Evolutionary conservation across 371 early-diverging fungal genomes (phyloP).

Genomic region (Actinomucor elegans): DNA sequence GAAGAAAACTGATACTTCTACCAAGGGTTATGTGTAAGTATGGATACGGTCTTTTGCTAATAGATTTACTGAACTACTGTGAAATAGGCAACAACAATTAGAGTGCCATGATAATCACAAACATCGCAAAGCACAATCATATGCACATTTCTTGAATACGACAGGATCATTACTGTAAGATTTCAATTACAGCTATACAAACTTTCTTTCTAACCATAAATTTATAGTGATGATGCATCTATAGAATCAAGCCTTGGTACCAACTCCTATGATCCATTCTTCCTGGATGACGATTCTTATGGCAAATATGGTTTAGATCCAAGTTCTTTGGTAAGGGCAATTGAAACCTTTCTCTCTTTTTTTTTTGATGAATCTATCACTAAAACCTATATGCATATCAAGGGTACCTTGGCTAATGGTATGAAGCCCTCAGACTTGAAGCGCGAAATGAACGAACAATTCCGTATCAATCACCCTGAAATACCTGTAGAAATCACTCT

Average conservation of each 20-base stretch:
- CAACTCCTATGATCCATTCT: slow-evolving; percentile 54
- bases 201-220: no score
- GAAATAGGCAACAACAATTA: slow-evolving; percentile 42
- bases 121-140: slow-evolving; percentile 41
- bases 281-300: slow-evolving; percentile 61
- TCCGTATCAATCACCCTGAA: slow-evolving; percentile 69
- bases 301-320: slow-evolving; percentile 27
- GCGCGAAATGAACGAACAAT: slow-evolving; percentile 77
- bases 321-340: slow-evolving; percentile 34
- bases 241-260: slow-evolving; percentile 4
- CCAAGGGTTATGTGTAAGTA: slow-evolving; percentile 47
- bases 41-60: no score
- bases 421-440: slow-evolving; percentile 57
- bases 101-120: slow-evolving; percentile 34
- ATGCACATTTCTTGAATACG: slow-evolving; percentile 45
- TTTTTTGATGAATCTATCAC: no score
- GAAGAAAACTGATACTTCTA: slow-evolving; percentile 17
- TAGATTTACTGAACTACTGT: no score
- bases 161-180: slow-evolving; percentile 41
- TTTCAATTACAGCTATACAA: no score
- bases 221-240: slow-evolving; percentile 12
- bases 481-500: slow-evolving; percentile 74
- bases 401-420: slow-evolving; percentile 6
- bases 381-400: no score
- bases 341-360: no score